These are phyloP conservation scores for Lyophyllum atratum DNA, from an alignment of 768 basidiomycete genomes.

Conservation along the genomic window DNA sequence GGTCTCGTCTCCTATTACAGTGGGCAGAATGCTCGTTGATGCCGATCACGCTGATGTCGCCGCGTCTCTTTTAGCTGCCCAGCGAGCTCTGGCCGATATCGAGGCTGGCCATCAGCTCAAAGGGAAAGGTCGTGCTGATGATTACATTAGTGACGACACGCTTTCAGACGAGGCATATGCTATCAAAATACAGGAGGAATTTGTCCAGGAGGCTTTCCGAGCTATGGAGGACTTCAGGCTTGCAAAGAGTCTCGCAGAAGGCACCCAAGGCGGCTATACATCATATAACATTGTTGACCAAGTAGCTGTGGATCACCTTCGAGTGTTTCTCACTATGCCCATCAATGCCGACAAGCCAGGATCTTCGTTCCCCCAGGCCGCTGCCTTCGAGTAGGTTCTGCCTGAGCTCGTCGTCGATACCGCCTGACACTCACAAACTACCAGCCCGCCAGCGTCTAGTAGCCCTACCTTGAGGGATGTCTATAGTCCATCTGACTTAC, in stretches of 20 bases:
- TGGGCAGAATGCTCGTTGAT: slow-evolving; percentile 13
- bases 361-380: not conserved
- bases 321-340: slow-evolving; percentile 38
- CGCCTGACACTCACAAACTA: not conserved
- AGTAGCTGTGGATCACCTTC: slow-evolving; percentile 42
- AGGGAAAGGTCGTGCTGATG: slow-evolving; percentile 34
- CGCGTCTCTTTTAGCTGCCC: slow-evolving; percentile 39
- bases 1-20: slow-evolving; percentile 3
- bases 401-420: not conserved
- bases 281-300: slow-evolving; percentile 32
- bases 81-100: slow-evolving; percentile 45
- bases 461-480: not conserved
- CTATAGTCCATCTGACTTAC: not conserved
- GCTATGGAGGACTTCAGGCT: slow-evolving; percentile 37
- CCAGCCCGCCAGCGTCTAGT: not conserved
- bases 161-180: slow-evolving; percentile 49
- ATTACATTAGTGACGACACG: slow-evolving; percentile 17
- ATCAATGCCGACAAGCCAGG: not conserved
- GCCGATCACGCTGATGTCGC: slow-evolving; percentile 31
- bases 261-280: slow-evolving; percentile 33
- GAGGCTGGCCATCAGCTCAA: slow-evolving; percentile 36
- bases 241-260: slow-evolving; percentile 44
- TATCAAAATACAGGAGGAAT: slow-evolving; percentile 39
- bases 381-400: not conserved
- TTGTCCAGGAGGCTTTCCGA: slow-evolving; percentile 28